Base-by-base conservation (phyloP, 768 basidiomycete genomes). In the Piloderma croceum region DNA sequence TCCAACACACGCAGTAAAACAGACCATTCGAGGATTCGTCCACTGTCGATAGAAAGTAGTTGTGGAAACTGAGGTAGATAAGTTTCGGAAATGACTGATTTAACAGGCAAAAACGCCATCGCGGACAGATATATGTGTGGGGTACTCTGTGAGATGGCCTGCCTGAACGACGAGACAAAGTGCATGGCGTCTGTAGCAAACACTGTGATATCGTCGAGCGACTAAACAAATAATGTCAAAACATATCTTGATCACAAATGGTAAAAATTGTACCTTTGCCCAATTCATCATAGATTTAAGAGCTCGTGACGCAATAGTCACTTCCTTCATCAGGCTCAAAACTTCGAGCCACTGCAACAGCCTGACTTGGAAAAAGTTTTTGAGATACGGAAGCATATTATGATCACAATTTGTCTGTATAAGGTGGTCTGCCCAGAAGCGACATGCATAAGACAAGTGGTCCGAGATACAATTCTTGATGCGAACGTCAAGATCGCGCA, bases 291-390 rank as follows among this genome's bases (percentile, higher is more conserved):
- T 2, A 45, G 20, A 4, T 45, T 4, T 12, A 23, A 29, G 23
- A 23, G 24, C 21, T 10, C 12, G 12, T 33, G n/a, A 9, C 7
- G 36, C 47, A 15, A 11, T 19, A 7, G 45, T 42, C 2, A 57
- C 33, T 10, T 52, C 25, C 21, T 47, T 53, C 7, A 51, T 36
- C 13, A 64, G 41, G 34, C 56, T 60, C 29, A 65, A 39, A 2
- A 56, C 59, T 38, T 65, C 64, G 18, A 65, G 36, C 63, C 63
- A 63, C 34, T 46, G 60, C 11, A 63, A 40, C 7, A 63, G 34
- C 24, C 46, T 44, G 7, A 50, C 41, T 13, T 54, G 20, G 21
- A 65, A 34, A 22, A 63, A 41, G 3, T 38, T 27, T 35, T 50
- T 43, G 21, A 63, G 36, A 11, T 39, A n/a, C 1, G 50, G 23